Base-by-base conservation (phyloP, 2,329 filamentous ascomycete species). In the Verticillium longisporum region DNA sequence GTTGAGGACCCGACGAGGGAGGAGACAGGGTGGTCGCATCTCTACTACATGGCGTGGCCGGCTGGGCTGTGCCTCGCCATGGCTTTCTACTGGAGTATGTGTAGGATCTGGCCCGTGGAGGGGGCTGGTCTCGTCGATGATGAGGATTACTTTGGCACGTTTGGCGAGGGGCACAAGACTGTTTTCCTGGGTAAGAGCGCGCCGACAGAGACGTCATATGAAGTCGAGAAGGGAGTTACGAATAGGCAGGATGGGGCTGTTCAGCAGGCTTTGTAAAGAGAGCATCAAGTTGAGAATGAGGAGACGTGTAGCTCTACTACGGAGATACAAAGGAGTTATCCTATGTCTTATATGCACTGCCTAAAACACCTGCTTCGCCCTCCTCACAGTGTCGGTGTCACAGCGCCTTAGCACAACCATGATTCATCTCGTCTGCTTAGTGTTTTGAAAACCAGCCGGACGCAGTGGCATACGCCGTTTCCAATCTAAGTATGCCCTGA, bases 11-110 rank as follows among this genome's bases (percentile, higher is more conserved):
- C 68, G 0, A 31, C 14, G 0, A 62, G 45, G 1, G 63, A 66
- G 60, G 63, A 57, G 61, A 55, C 33, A 0, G 69, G 67, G 3
- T 71, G 69, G 69, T 69, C 69, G 18, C 64, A 68, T 26, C 61
- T 71, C 1, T 71, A 72, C 53, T 65, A 71, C 33, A 62, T 72
- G 32, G 62, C 68, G 5, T 71, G 69, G 65, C 64, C 65, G 5
- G 11, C 66, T 50, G 68, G 67, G 2, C 68, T 67, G 37, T 32
- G 65, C 4, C 38, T 68, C 13, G 66, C 69, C 1, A 62, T 59
- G 0, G 13, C 62, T 6, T 50, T 64, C 2, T 71, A 70, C 56
- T 57, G 70, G 31, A 61, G 41, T 15, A 33, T 62, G 37, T 68
- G 62, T 53, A 32, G 13, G 26, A 14, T 63, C 21, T 63, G 55